Percentiles rank a stretch among this genome's conserved stretches.
These are phyloP conservation scores for Orbilia oligospora DNA, from an alignment of 2,329 filamentous ascomycete species.

Conservation along the genomic window DNA sequence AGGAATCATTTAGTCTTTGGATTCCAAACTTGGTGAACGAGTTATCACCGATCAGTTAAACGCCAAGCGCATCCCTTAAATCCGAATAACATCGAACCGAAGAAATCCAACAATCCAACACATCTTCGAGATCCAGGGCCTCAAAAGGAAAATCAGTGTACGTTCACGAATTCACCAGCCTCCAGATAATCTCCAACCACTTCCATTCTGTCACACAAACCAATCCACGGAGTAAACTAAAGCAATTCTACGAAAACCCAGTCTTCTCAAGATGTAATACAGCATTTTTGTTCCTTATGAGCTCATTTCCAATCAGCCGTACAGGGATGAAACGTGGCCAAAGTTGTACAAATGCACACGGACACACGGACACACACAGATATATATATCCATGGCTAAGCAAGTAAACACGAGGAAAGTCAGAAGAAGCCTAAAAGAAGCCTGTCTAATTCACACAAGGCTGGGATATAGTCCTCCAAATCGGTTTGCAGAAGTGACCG, in stretches of 20 bases:
- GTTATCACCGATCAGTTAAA: conserved; percentile 6
- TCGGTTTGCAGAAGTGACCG: neutral
- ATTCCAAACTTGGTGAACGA: neutral
- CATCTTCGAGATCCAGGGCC: too few relatives aligned
- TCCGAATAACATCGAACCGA: neutral
- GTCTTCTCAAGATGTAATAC: neutral
- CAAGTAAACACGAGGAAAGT: neutral
- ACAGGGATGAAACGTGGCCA: conserved; percentile 34
- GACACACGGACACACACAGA: too few relatives aligned
- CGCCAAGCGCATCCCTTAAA: conserved; percentile 7
- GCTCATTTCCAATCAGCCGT: conserved; percentile 12
- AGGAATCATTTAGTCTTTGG: neutral
- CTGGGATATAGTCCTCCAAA: neutral
- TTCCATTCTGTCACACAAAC: neutral
- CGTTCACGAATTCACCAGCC: too few relatives aligned
- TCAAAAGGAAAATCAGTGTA: too few relatives aligned
- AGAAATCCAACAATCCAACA: conserved; percentile 6
- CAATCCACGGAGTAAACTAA: neutral
- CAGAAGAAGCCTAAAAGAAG: neutral
- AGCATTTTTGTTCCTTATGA: conserved; percentile 8
- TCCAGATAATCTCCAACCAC: neutral
- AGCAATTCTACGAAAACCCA: neutral
- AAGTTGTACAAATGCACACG: conserved; percentile 18
- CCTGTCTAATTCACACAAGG: neutral
- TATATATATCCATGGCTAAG: too few relatives aligned